phyloP scores from a whole-genome alignment of 305 asterid genomes.

The Andrographis paniculata region DNA sequence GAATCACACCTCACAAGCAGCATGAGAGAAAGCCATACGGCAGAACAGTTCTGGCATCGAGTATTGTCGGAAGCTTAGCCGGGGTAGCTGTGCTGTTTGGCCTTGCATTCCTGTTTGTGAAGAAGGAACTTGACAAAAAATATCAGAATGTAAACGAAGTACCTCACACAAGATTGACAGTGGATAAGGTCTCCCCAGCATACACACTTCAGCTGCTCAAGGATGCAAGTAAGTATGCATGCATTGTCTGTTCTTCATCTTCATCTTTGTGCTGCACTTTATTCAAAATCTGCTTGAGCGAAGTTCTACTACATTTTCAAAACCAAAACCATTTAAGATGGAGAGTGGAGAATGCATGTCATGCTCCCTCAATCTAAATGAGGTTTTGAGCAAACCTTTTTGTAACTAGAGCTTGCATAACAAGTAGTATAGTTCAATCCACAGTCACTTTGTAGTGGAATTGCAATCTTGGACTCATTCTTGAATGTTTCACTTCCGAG shows the following conservation, averaged over 20 bases:
- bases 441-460: too few relatives aligned
- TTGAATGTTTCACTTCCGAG: too few relatives aligned
- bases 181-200: constrained; percentile 56
- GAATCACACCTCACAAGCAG: constrained; percentile 33
- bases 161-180: constrained; percentile 31
- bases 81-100: constrained; percentile 44
- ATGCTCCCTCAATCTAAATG: too few relatives aligned
- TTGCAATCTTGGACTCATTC: constrained; percentile 5
- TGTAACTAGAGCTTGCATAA: too few relatives aligned
- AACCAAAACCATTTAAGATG: too few relatives aligned
- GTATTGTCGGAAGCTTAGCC: constrained; percentile 53
- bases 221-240: constrained; percentile 76
- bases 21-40: constrained; percentile 24
- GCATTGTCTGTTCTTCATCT: neutral
- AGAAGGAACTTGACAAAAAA: constrained; percentile 29
- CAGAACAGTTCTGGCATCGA: constrained; percentile 50
- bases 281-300: too few relatives aligned
- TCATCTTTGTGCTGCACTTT: neutral
- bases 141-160: constrained; percentile 23
- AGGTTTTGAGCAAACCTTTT: too few relatives aligned
- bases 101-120: constrained; percentile 43
- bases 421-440: too few relatives aligned
- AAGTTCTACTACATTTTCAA: too few relatives aligned
- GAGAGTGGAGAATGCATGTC: too few relatives aligned
- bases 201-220: constrained; percentile 71